A percentile compares a stretch with the other conserved stretches of the same genome.
phyloP scores from a whole-genome alignment of 2,329 filamentous ascomycete species.

The Tolypocladium nubicola region DNA sequence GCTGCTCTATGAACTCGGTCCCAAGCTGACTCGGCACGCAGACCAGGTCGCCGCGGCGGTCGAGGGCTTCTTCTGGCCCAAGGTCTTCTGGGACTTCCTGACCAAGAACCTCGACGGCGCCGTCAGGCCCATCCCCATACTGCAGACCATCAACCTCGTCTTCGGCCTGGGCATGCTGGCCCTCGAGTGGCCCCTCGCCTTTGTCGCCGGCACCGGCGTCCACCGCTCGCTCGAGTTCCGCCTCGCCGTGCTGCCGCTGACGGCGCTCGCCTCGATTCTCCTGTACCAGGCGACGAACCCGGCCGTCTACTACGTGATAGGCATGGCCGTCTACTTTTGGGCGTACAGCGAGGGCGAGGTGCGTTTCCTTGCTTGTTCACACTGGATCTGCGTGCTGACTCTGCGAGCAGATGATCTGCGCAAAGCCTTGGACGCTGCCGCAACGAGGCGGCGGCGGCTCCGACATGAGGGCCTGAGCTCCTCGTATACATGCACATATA shows the following conservation, averaged over 20 bases:
- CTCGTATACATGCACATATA: neutral
- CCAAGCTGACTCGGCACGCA: constrained; percentile 22
- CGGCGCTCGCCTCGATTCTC: constrained; percentile 61
- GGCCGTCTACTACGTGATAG: constrained; percentile 83
- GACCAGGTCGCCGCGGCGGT: constrained; percentile 80
- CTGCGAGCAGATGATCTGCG: constrained; percentile 49
- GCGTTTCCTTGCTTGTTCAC: constrained; percentile 22
- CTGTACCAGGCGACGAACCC: constrained; percentile 90
- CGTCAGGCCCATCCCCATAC: constrained; percentile 75
- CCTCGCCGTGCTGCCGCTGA: constrained; percentile 71
- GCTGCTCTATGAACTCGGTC: neutral
- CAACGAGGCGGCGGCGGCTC: constrained; percentile 31
- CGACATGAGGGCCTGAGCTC: neutral
- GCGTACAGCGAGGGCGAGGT: constrained; percentile 97
- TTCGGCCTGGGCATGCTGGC: constrained; percentile 69
- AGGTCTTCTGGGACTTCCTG: constrained; percentile 95
- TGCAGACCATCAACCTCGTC: constrained; percentile 84
- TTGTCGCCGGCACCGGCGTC: constrained; percentile 64
- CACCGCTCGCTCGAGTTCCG: constrained; percentile 85
- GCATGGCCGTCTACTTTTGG: constrained; percentile 86
- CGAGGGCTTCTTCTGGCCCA: constrained; percentile 94
- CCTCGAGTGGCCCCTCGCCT: constrained; percentile 82
- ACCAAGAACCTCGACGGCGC: constrained; percentile 81
- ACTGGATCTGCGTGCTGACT: constrained; percentile 2
- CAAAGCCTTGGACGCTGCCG: constrained; percentile 60